These are phyloP conservation scores for Mentha longifolia DNA, from an alignment of 257 asterid species.

Conservation along the genomic window DNA sequence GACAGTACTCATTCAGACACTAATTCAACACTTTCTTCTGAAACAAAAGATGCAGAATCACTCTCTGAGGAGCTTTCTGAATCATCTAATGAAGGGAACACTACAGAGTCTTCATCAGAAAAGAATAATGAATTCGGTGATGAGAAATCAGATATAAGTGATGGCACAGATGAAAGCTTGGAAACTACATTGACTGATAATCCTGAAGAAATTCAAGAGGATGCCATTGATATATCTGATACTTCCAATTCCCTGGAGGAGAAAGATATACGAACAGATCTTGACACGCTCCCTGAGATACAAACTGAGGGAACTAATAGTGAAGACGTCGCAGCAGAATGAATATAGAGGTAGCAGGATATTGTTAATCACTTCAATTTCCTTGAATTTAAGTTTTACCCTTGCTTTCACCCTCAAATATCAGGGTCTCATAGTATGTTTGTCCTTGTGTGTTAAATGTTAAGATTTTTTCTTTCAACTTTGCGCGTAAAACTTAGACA, in stretches of 20 bases:
- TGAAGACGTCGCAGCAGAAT: conserved; percentile 77
- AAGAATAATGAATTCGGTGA: conserved; percentile 37
- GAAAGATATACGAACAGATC: conserved; percentile 57
- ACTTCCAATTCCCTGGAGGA: conserved; percentile 53
- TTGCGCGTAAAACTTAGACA: conserved; percentile 43
- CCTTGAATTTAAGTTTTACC: conserved; percentile 28
- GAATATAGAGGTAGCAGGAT: conserved; percentile 34
- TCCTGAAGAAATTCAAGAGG: conserved; percentile 54
- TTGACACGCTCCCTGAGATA: conserved; percentile 67
- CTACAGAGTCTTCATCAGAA: conserved; percentile 34
- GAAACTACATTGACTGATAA: conserved; percentile 43
- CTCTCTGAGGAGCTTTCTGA: conserved; percentile 35
- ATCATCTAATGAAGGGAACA: conserved; percentile 36
- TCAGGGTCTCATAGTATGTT: conserved; percentile 33
- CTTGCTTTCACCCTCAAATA: conserved; percentile 31
- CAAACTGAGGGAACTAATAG: conserved; percentile 63
- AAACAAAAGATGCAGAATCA: conserved; percentile 38
- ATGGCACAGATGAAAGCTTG: conserved; percentile 43
- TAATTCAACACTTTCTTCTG: conserved; percentile 33
- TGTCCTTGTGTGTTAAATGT: conserved; percentile 29
- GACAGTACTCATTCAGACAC: conserved; percentile 31
- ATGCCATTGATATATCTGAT: conserved; percentile 64
- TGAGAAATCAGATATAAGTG: conserved; percentile 43
- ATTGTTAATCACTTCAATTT: conserved; percentile 19
- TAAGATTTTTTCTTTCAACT: conserved; percentile 30